These are phyloP conservation scores for Hippophae rhamnoides DNA, from an alignment of 306 rosid genomes.

Conservation along the genomic window DNA sequence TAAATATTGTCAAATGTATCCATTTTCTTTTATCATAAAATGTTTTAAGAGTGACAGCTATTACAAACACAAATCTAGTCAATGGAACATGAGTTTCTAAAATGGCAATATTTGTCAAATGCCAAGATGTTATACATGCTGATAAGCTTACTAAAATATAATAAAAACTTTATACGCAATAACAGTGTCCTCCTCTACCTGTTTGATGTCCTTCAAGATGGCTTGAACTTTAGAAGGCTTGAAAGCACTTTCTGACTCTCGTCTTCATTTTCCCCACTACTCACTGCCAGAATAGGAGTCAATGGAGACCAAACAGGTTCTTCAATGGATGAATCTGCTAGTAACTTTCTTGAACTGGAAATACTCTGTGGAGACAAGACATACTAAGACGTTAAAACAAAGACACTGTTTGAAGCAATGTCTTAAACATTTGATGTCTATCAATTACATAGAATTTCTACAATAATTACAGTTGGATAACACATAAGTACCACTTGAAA, in stretches of 20 bases:
- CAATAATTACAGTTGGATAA: too few species aligned
- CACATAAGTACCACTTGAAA: too few species aligned
- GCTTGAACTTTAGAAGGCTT: slow-evolving; percentile 70
- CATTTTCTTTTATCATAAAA: too few species aligned
- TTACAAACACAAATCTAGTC: too few species aligned
- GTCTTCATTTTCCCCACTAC: slow-evolving; percentile 41
- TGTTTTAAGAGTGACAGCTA: too few species aligned
- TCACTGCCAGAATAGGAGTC: slow-evolving; percentile 46
- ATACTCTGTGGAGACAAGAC: slow-evolving; percentile 45
- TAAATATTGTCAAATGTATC: too few species aligned
- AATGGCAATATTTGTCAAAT: too few species aligned
- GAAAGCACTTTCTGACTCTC: slow-evolving; percentile 44
- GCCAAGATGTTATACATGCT: background rate
- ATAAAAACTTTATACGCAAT: slow-evolving; percentile 4
- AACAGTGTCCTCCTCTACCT: slow-evolving; percentile 32
- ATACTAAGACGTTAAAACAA: slow-evolving; percentile 1
- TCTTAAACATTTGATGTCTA: background rate
- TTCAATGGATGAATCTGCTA: slow-evolving; percentile 48
- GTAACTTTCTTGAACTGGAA: slow-evolving; percentile 52
- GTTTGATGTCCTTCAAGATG: slow-evolving; percentile 63
- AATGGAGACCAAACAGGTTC: slow-evolving; percentile 61
- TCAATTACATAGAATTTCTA: background rate
- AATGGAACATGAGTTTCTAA: too few species aligned
- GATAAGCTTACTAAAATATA: background rate
- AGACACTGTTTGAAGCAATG: background rate